Evolutionary conservation across 106 monocot genomes (phyloP).

Genomic region (Dendrobium huoshanense): DNA sequence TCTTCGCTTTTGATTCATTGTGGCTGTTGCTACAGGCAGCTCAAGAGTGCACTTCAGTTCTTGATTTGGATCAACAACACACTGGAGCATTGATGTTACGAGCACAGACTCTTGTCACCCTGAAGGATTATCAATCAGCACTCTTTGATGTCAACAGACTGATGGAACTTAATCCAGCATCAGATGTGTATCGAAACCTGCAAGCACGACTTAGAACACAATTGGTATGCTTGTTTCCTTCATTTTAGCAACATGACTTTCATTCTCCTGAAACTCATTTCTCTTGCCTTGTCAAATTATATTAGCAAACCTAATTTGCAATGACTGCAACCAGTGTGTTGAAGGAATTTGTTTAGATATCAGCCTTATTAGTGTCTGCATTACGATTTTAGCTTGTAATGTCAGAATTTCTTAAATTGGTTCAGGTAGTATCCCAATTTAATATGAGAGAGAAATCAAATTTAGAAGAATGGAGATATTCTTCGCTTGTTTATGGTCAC

Average conservation of each 20-base stretch:
- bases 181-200: conserved; percentile 78
- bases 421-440: neutral
- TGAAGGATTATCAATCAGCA: conserved; percentile 94
- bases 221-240: conserved; percentile 43
- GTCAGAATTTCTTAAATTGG: neutral
- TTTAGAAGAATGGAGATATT: neutral
- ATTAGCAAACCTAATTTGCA: neutral
- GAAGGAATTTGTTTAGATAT: neutral
- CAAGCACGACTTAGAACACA: conserved; percentile 84
- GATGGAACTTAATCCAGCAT: conserved; percentile 81
- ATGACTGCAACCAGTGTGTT: neutral
- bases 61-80: conserved; percentile 81
- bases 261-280: neutral
- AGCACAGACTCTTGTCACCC: conserved; percentile 88
- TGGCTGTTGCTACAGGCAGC: conserved; percentile 44
- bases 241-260: neutral
- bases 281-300: too few species aligned
- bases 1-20: neutral
- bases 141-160: conserved; percentile 96
- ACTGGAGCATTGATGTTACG: conserved; percentile 97
- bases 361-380: neutral
- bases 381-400: neutral
- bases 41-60: conserved; percentile 94
- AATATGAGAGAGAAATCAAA: neutral
- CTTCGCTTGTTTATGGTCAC: neutral